Evolutionary conservation across 1,284 basidiomycete genomes (phyloP), one percentile per base, ranked within the genome.

Genomic region (Cutaneotrichosporon spelunceum): DNA sequence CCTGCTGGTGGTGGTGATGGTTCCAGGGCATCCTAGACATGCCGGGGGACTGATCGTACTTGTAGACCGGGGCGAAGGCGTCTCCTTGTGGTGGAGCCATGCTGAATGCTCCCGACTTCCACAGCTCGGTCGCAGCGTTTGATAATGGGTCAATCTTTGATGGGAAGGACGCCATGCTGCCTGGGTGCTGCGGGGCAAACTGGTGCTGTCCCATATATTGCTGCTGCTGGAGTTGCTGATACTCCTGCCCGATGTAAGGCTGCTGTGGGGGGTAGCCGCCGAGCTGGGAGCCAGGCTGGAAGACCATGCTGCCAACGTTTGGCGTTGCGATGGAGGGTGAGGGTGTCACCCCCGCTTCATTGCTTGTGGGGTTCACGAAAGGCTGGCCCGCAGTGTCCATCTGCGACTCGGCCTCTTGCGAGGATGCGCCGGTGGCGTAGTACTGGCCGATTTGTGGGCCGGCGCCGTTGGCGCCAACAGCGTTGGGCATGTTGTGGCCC

Each of bases 1-100:
- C 48, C 26, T 50, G 48, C 52, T 53, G 52, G 24, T 53, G 52
- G 8, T 53, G 52, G 24, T 53, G 52, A 9, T 33, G 52, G 21
- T 26, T 4, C 21, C 24, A 39, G 34, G 36, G 34, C 10, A 24
- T 10, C 24, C 23, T 33, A 8, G 33, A 23, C 52, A 53, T 53
- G 24, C 27, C 27, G 6, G 26, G 3, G 2, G 52, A 36, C 10
- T 34, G 33, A 34, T 53, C 52, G 23, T 39, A 53, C 21, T 53
- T 34, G 23, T 39, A 53, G n/a, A 30, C 27, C 8, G 10, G 16
- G 30, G 13, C 45, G 5, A 26, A 26, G 13, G 23, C 23, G 23
- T 47, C 45, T 13, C 9, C 45, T 26, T 24, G 45, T 1, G 45
- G 45, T 24, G 14, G 44, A 47, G 26, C 21, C 26, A 27, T 27